phyloP scores from a whole-genome alignment of 768 basidiomycete genomes.

The Porphyrellus cyaneotinctus region DNA sequence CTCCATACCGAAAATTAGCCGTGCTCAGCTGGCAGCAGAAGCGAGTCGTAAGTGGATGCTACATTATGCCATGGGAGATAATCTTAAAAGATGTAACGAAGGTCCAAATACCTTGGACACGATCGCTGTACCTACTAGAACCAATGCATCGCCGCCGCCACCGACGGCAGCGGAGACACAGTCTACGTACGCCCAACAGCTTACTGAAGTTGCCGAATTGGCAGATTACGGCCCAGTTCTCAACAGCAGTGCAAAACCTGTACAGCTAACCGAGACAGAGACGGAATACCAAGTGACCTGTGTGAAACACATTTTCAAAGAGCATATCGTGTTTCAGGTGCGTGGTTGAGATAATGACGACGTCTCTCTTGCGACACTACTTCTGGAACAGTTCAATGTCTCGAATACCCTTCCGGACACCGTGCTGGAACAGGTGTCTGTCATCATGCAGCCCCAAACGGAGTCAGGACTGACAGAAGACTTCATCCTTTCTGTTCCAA shows the following conservation, averaged over 20 bases:
- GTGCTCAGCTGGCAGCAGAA: constrained; percentile 86
- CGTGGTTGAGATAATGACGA: constrained; percentile 15
- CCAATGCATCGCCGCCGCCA: constrained; percentile 58
- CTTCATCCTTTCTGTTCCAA: constrained; percentile 84
- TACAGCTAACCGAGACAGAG: constrained; percentile 90
- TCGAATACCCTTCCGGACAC: constrained; percentile 96
- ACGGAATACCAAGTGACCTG: constrained; percentile 97
- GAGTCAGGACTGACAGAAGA: constrained; percentile 83
- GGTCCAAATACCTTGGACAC: constrained; percentile 86
- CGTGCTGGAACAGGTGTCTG: constrained; percentile 89
- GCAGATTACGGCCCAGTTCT: constrained; percentile 79
- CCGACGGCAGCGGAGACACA: constrained; percentile 86
- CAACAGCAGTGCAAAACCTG: constrained; percentile 76
- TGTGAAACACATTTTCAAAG: constrained; percentile 95
- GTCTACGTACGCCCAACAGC: constrained; percentile 82
- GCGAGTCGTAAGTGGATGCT: constrained; percentile 60
- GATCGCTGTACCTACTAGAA: constrained; percentile 66
- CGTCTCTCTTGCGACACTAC: constrained; percentile 4
- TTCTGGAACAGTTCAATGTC: constrained; percentile 75
- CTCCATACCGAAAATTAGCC: constrained; percentile 89
- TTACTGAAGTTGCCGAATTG: constrained; percentile 84
- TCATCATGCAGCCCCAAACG: constrained; percentile 82
- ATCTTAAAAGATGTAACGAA: constrained; percentile 27
- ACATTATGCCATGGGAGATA: constrained; percentile 6
- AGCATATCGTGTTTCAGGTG: constrained; percentile 96